Percentiles rank a stretch among this genome's conserved stretches.
phyloP scores from a whole-genome alignment of 768 basidiomycete species.

The Boletellus ananiceps region DNA sequence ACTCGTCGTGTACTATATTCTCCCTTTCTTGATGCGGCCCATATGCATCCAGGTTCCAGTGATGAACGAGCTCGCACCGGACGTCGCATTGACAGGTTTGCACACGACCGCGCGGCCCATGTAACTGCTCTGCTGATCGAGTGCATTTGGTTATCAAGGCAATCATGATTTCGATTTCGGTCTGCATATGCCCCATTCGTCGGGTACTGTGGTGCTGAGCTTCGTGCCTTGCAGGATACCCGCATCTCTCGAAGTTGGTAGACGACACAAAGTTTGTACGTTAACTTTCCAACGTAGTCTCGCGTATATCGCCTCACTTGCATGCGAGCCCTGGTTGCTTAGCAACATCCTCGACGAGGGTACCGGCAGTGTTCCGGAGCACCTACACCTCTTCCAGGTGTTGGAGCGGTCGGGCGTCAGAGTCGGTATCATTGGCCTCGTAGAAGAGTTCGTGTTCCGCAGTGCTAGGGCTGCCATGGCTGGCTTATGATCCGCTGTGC shows the following conservation, averaged over 20 bases:
- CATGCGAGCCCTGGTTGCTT: constrained; percentile 74
- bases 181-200: constrained; percentile 23
- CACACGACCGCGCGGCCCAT: constrained; percentile 1
- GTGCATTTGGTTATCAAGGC: constrained; percentile 38
- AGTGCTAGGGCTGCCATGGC: not conserved
- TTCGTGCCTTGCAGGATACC: constrained; percentile 44
- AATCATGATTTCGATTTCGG: constrained; percentile 95
- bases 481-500: not conserved
- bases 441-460: constrained; percentile 60
- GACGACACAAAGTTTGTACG: constrained; percentile 70
- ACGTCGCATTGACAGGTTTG: constrained; percentile 76
- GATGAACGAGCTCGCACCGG: constrained; percentile 75
- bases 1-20: not conserved
- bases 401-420: constrained; percentile 66
- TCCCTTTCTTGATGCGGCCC: not conserved
- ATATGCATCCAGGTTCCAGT: constrained; percentile 63
- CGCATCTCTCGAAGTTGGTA: constrained; percentile 62
- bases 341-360: constrained; percentile 78
- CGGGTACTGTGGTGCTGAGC: not conserved
- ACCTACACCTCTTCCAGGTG: constrained; percentile 56
- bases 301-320: not conserved
- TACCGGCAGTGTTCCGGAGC: constrained; percentile 59
- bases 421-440: constrained; percentile 81
- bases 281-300: constrained; percentile 1
- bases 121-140: constrained; percentile 4